Conservation (phyloP, 2,329 filamentous ascomycete species). For the Helotiales sp. region DNA sequence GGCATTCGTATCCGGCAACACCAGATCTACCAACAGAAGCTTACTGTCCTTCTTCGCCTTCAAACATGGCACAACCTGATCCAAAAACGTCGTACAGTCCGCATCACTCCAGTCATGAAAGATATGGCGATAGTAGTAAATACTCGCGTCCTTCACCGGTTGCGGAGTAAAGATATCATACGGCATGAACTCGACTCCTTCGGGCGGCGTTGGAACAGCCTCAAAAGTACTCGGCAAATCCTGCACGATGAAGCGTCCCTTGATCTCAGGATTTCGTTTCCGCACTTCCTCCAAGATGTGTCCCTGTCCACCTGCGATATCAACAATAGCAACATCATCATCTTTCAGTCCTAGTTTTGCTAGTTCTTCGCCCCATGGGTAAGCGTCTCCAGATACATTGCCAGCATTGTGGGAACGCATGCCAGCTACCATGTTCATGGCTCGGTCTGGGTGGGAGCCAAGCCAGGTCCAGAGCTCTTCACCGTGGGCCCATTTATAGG, state of each 20-base stretch:
- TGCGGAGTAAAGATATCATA: constrained; percentile 34
- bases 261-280: constrained; percentile 20
- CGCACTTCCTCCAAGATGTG: constrained; percentile 25
- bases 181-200: constrained; percentile 33
- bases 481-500: constrained; percentile 25
- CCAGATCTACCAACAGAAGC: constrained; percentile 26
- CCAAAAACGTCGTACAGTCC: constrained; percentile 20
- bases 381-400: constrained; percentile 19
- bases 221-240: constrained; percentile 26
- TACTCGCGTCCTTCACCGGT: constrained; percentile 19
- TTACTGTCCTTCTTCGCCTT: constrained; percentile 23
- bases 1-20: constrained; percentile 23
- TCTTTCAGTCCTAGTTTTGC: constrained; percentile 39
- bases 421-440: constrained; percentile 25
- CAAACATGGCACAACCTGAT: constrained; percentile 19
- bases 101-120: constrained; percentile 28
- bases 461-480: constrained; percentile 29
- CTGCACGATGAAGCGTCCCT: constrained; percentile 27
- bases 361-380: constrained; percentile 67
- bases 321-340: constrained; percentile 24
- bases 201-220: constrained; percentile 11
- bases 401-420: constrained; percentile 23
- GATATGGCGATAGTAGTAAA: constrained; percentile 27
- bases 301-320: constrained; percentile 27
- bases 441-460: constrained; percentile 24